Evolutionary conservation across 352 stramenopile genomes (phyloP), one percentile per base, ranked within the genome.

Genomic region (Elongisporangium undulatum): DNA sequence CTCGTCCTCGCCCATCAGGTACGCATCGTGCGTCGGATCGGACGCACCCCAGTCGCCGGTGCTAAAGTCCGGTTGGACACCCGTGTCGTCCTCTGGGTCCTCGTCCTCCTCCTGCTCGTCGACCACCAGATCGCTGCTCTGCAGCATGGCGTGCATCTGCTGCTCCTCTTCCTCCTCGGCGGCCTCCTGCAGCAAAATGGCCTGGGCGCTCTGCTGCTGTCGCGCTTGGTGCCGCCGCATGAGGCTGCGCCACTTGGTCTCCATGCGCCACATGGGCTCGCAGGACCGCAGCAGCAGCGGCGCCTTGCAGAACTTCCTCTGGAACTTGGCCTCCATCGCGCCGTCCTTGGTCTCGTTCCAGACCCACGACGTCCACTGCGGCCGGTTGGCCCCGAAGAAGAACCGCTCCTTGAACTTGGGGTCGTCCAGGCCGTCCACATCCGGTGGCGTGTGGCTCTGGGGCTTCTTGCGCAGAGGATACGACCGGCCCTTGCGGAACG

Each of bases 401-500:
- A 89, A 92, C 8, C 77, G 72, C 15, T 86, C 72, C 29, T 84
- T 79, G 56, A 92, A 92, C 3, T 64, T 64, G 19, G 75, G 79
- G 22, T 92, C 82, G 2, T 85, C 78, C 16, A 92, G 54, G 0
- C 79, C 82, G 20, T 84, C 75, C 16, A 76, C 54, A 4, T 66
- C 64, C n/a, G 71, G 63, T 4, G 55, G 52, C 57, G 41, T 58
- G 15, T 48, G 38, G 4, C 53, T 38, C 21, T 51, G 45, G 49
- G 64, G 76, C 56, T 74, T 70, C 56, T 78, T 74, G 55, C 80
- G 85, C 54, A 78, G 77, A 1, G 62, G 69, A 50, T 88, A 94
- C 38, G 82, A 89, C 49, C 79, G 62, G 0, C 84, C 86, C 61
- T 95, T 93, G 48, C 72, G 71, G 66, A 93, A 93, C n/a, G 83